phyloP scores from a whole-genome alignment of 2,329 filamentous ascomycete species.

The Camillea tinctor region DNA sequence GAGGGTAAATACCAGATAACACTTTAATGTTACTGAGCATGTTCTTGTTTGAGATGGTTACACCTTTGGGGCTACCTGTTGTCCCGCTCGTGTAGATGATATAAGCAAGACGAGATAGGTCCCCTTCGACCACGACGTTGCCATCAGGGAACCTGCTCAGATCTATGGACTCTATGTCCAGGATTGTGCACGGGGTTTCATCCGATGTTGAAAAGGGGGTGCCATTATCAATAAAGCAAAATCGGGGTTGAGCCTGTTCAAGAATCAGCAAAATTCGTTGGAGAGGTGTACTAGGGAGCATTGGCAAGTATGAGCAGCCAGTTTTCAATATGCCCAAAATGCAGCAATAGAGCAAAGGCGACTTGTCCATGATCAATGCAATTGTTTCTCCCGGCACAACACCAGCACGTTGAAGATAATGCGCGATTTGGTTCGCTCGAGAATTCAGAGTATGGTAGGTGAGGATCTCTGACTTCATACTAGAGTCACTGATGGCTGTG shows the following conservation, averaged over 20 bases:
- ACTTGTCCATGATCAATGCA: constrained; percentile 79
- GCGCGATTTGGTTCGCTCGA: constrained; percentile 63
- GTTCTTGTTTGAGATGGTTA: constrained; percentile 74
- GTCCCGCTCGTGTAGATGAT: constrained; percentile 83
- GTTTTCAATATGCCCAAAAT: constrained; percentile 74
- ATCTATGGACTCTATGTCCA: constrained; percentile 35
- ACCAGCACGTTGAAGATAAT: constrained; percentile 48
- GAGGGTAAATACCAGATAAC: constrained; percentile 66
- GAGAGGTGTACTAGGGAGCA: constrained; percentile 68
- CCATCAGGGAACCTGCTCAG: constrained; percentile 31
- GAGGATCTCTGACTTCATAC: constrained; percentile 41
- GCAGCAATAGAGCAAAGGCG: constrained; percentile 65
- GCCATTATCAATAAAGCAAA: constrained; percentile 43
- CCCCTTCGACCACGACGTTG: constrained; percentile 39
- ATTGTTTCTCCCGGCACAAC: constrained; percentile 57
- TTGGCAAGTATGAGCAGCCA: constrained; percentile 76
- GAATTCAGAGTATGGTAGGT: constrained; percentile 66
- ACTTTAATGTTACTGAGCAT: constrained; percentile 72
- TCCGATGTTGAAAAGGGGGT: constrained; percentile 18
- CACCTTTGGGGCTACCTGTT: constrained; percentile 77
- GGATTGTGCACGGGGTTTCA: constrained; percentile 17
- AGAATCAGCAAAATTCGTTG: constrained; percentile 63
- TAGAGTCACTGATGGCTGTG: constrained; percentile 40
- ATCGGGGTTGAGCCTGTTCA: constrained; percentile 51
- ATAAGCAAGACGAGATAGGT: constrained; percentile 62